Evolutionary conservation across 2,329 filamentous ascomycete species (phyloP).

Genomic region (Mycosphaerella sp.): DNA sequence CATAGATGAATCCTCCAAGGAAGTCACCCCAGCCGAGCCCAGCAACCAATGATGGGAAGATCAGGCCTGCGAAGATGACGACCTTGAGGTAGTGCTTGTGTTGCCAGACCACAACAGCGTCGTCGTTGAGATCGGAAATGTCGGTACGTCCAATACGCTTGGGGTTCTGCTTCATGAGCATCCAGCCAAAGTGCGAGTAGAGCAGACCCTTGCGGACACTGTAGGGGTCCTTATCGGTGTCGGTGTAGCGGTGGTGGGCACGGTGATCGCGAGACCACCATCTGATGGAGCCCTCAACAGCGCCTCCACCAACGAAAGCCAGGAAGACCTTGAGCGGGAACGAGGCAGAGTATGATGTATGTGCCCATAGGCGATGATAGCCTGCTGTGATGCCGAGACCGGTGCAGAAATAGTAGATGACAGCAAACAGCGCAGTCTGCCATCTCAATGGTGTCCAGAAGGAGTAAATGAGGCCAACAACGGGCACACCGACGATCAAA

Average conservation of each 20-base stretch:
- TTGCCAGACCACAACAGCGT: slow-evolving; percentile 79
- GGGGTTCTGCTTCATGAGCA: slow-evolving; percentile 89
- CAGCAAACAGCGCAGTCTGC: slow-evolving; percentile 67
- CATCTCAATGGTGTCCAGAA: slow-evolving; percentile 70
- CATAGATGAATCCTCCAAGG: slow-evolving; percentile 76
- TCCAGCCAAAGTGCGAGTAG: slow-evolving; percentile 83
- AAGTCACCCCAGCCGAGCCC: slow-evolving; percentile 77
- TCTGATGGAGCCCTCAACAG: slow-evolving; percentile 77
- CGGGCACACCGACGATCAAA: slow-evolving; percentile 71
- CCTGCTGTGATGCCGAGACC: slow-evolving; percentile 45
- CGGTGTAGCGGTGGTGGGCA: slow-evolving; percentile 85
- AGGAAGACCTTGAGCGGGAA: slow-evolving; percentile 75
- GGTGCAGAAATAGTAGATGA: slow-evolving; percentile 78
- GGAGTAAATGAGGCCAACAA: slow-evolving; percentile 65
- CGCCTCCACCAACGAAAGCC: slow-evolving; percentile 72
- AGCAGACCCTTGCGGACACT: slow-evolving; percentile 81
- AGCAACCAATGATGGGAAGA: slow-evolving; percentile 68
- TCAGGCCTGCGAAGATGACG: slow-evolving; percentile 68
- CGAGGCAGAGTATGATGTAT: slow-evolving; percentile 73
- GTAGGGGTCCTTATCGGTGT: slow-evolving; percentile 88
- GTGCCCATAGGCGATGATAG: slow-evolving; percentile 80
- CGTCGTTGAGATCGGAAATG: slow-evolving; percentile 81
- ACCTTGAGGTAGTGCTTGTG: slow-evolving; percentile 80
- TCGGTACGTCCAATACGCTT: slow-evolving; percentile 83
- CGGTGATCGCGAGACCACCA: slow-evolving; percentile 88